Conservation (phyloP, 2,329 filamentous ascomycete species). For the Aspergillus japonicus region DNA sequence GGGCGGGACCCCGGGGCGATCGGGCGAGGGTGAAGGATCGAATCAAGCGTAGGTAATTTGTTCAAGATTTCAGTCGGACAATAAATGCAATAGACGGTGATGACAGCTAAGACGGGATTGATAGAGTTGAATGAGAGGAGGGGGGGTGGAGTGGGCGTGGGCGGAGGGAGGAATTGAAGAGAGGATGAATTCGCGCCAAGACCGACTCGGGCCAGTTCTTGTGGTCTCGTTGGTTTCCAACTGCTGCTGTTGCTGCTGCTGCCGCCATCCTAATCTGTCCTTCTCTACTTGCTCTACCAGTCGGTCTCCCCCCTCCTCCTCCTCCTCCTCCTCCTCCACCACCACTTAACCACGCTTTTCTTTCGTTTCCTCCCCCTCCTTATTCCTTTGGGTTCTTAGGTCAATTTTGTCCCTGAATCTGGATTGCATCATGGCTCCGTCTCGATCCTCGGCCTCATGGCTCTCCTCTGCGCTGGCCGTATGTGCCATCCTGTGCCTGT, state of each 20-base stretch:
- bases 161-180: slow-evolving; percentile 15
- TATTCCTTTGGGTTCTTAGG: background rate
- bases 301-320: too few relatives aligned
- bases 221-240: slow-evolving; percentile 7
- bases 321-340: background rate
- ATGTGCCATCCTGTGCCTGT: slow-evolving; percentile 62
- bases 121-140: background rate
- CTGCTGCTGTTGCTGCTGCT: background rate
- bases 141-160: background rate
- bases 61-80: background rate
- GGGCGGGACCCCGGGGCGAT: background rate
- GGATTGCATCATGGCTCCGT: slow-evolving; percentile 35
- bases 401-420: background rate
- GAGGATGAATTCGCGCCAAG: slow-evolving; percentile 27
- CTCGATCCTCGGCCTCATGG: slow-evolving; percentile 39
- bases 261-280: background rate
- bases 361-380: background rate
- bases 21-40: background rate
- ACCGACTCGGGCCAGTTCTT: slow-evolving; percentile 26
- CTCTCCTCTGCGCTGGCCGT: slow-evolving; percentile 54
- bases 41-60: background rate
- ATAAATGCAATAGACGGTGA: background rate
- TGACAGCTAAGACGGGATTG: background rate
- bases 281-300: background rate
- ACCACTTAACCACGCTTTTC: background rate